Conservation (phyloP, 441 rosid species). For the Erodium moschatum region DNA sequence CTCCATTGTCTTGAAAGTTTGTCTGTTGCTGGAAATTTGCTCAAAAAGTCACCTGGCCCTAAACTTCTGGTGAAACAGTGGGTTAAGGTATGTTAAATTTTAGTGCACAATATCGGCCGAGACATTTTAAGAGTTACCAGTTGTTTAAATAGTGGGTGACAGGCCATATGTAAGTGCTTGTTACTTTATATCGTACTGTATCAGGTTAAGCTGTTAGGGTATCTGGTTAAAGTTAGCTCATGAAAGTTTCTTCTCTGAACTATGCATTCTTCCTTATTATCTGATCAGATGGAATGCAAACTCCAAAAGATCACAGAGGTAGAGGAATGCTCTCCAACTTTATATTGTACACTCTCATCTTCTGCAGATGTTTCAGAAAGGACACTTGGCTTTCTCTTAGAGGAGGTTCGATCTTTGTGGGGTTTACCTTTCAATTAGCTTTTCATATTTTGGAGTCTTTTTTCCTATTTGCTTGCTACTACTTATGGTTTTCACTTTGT, state of each 20-base stretch:
- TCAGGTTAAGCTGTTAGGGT: conserved; percentile 8
- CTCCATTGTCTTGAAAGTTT: conserved; percentile 52
- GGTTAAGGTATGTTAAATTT: conserved; percentile 58
- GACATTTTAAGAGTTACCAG: background rate
- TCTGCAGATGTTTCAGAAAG: conserved; percentile 35
- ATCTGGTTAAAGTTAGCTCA: conserved; percentile 17
- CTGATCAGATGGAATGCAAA: conserved; percentile 52
- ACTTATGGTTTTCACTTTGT: conserved; percentile 11
- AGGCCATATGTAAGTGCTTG: background rate
- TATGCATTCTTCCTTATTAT: conserved; percentile 25
- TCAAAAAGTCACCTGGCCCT: conserved; percentile 49
- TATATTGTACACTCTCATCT: conserved; percentile 47
- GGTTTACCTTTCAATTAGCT: background rate
- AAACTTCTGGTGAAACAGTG: conserved; percentile 70
- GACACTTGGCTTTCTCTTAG: conserved; percentile 48
- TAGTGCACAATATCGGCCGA: background rate
- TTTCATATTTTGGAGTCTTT: background rate
- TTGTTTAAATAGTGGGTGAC: background rate
- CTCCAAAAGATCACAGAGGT: conserved; percentile 30
- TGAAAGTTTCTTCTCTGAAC: conserved; percentile 16
- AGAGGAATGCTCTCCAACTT: conserved; percentile 36
- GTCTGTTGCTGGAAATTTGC: conserved; percentile 49
- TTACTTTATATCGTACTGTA: background rate
- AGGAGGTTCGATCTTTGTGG: conserved; percentile 56
- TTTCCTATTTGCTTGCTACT: background rate